These are phyloP conservation scores for Schwanniomyces occidentalis DNA, from an alignment of 805 yeast species.

Conservation along the genomic window DNA sequence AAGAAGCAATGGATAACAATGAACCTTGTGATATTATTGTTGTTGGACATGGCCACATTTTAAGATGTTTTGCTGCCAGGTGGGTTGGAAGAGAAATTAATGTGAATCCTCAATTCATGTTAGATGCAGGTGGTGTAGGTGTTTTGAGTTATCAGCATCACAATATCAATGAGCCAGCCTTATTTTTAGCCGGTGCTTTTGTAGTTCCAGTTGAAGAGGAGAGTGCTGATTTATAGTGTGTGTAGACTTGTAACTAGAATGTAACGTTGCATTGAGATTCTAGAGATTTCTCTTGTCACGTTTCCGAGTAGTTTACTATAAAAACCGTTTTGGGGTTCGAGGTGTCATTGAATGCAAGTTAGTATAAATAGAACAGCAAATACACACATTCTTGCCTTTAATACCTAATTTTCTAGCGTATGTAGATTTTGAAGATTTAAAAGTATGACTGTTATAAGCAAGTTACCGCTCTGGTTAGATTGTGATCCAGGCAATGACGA, in stretches of 20 bases:
- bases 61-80: constrained; percentile 85
- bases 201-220: constrained; percentile 59
- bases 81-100: constrained; percentile 70
- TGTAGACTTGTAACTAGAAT: not conserved
- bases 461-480: constrained; percentile 76
- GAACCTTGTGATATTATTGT: constrained; percentile 72
- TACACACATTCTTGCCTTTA: not conserved
- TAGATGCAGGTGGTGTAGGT: constrained; percentile 96
- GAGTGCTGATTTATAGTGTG: constrained; percentile 9
- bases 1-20: constrained; percentile 47
- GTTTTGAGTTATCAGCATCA: constrained; percentile 88
- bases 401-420: no score
- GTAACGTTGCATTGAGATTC: constrained; percentile 6
- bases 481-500: constrained; percentile 96
- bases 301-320: no score
- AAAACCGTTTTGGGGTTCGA: no score
- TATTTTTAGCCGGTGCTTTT: constrained; percentile 82
- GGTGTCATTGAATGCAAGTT: no score
- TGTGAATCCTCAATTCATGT: constrained; percentile 73
- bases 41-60: constrained; percentile 91
- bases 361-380: not conserved
- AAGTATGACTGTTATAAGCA: constrained; percentile 8
- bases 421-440: not conserved
- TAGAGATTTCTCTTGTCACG: no score
- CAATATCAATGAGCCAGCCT: constrained; percentile 81